Base-by-base conservation (phyloP, 2,329 filamentous ascomycete genomes). In the Colletotrichum sp. region DNA sequence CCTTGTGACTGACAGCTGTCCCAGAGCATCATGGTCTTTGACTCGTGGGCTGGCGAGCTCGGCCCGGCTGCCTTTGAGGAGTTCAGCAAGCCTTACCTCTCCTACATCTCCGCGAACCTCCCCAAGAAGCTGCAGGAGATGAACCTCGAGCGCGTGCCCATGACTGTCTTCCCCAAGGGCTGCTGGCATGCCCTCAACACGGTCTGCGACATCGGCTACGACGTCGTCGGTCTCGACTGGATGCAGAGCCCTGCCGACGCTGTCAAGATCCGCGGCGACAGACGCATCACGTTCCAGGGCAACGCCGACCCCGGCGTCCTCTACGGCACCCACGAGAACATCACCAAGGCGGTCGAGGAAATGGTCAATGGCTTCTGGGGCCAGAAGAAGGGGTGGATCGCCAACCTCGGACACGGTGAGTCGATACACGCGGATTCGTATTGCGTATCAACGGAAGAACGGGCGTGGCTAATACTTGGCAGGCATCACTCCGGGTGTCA, bases 161-260 rank as follows among this genome's bases (percentile, higher is more conserved):
- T 99, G 96, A 98, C 96, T 7, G 96, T 99, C 28, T 99, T 99
- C 84, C 96, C 97, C 43, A 99, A 99, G 88, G 97, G 97, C 13
- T 96, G 97, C 13, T 99, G 97, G 95, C 97, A 98, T 85, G 95
- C 96, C 6, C 89, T 99, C 65, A 95, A 98, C 80, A 93, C 94
- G 36, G 91, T 97, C 24, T 98, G 96, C 87, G 88, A 96, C 81
- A 91, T 96, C 18, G 96, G 96, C 55, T 99, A 99, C 88, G 92
- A 99, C 82, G 95, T 98, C 48, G 94, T 99, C 72, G 95, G 97
- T 7, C 89, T 99, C 79, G 97, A 99, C 86, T 99, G 97, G 97
- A 89, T 98, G 64, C 94, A 98, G 81, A 95, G 97, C 80, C 94
- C 97, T 13, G 93, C 93, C 4, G 93, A 97, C 79, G 96, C 97